Evolutionary conservation across 306 rosid genomes (phyloP), one percentile per base, ranked within the genome.

Genomic region (Styphnolobium japonicum): DNA sequence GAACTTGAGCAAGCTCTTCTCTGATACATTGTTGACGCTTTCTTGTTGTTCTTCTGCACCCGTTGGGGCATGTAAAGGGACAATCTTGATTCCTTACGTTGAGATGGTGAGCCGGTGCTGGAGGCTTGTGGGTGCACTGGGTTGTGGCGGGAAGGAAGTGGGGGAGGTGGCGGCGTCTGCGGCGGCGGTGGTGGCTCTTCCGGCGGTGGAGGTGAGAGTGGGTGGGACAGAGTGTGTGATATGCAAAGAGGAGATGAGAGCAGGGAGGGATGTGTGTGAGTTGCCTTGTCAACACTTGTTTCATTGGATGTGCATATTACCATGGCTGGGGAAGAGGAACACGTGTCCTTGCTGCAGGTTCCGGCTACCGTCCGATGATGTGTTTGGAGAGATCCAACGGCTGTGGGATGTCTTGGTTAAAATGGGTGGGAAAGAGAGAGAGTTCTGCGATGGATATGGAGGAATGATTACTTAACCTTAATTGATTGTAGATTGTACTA

Each of bases 321-420:
- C 92, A 0, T 94, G 98, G 98, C 73, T 94, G 12, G 86, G 85
- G 60, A 88, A 85, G 85, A 91, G 76, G 75, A 91, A 91, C 95
- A 94, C 97, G 67, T 94, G 98, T 75, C 98, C 98, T 6, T 91
- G 89, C 55, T 94, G 98, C 52, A 68, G 98, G 72, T 87, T 89
- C 63, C 71, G 62, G 48, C 82, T 94, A 51, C 98, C 97, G 49
- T 92, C 97, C 0, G 95, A 94, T 80, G 93, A 92, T 75, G 85
- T 88, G 0, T 78, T 76, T 2, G 92, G 82, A 1, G 97, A 94
- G 89, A 92, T 94, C 90, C 92, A 90, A 85, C 94, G 97, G 84
- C 87, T 91, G 23, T 86, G 95, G 97, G 91, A 88, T 4, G 16
- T 90, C 34, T 75, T 94, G 48, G 53, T 85, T 55, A 89, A 81